Conservation (phyloP, 1,139 yeast species). For the Blastobotrys aristatus region DNA sequence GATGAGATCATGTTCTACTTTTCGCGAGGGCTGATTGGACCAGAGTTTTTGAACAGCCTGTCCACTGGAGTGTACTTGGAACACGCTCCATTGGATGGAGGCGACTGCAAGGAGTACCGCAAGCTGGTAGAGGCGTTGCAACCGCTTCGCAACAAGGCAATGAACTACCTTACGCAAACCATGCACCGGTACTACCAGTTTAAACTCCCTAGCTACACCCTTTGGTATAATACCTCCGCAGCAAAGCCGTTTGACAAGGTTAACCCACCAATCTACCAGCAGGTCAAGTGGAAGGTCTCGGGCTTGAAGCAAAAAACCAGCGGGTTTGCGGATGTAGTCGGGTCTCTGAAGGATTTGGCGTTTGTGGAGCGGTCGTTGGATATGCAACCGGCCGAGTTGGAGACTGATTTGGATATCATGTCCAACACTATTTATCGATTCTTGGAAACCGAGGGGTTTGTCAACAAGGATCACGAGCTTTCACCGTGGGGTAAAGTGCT, state of each 20-base stretch:
- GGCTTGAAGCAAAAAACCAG: slow-evolving; percentile 12
- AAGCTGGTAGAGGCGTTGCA: slow-evolving; percentile 47
- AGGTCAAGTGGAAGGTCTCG: slow-evolving; percentile 23
- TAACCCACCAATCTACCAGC: slow-evolving; percentile 22
- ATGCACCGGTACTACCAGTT: slow-evolving; percentile 84
- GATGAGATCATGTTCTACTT: slow-evolving; percentile 80
- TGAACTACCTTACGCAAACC: slow-evolving; percentile 65
- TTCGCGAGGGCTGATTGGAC: slow-evolving; percentile 68
- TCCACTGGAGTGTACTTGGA: slow-evolving; percentile 51
- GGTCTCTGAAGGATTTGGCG: slow-evolving; percentile 5
- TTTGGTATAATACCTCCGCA: slow-evolving; percentile 45
- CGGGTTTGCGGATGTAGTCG: background rate
- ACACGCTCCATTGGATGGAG: slow-evolving; percentile 68
- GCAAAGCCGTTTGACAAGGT: slow-evolving; percentile 20
- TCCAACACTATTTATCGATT: slow-evolving; percentile 53
- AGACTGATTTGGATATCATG: slow-evolving; percentile 8
- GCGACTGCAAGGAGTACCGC: slow-evolving; percentile 53
- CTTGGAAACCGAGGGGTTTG: slow-evolving; percentile 51
- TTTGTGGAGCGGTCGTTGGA: slow-evolving; percentile 3
- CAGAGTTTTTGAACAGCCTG: slow-evolving; percentile 62
- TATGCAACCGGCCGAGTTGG: background rate
- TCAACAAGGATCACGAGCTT: slow-evolving; percentile 42
- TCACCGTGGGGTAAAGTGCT: slow-evolving; percentile 57
- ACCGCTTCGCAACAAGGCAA: slow-evolving; percentile 52
- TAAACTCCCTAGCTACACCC: slow-evolving; percentile 45